Base-by-base conservation (phyloP, 768 basidiomycete species). In the Suillus plorans region DNA sequence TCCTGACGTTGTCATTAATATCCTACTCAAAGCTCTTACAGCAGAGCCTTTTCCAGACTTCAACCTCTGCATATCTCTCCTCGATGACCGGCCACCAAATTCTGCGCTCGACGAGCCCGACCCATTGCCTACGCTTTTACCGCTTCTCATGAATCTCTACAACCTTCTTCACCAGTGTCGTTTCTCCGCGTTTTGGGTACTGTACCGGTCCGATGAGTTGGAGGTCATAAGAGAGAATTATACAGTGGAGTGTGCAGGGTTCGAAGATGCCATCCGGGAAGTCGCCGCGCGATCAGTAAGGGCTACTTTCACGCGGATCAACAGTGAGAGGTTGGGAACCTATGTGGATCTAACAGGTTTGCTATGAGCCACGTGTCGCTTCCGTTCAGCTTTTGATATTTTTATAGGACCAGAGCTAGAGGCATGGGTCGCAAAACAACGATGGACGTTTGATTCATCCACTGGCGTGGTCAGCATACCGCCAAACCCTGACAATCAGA, bases 1-100 rank as follows among this genome's bases (percentile, higher is more conserved):
- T 78, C 87, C 94, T 2, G 94, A 97, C 73, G 92, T 96, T 25
- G 91, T 95, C 69, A 84, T 96, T 76, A 94, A 97, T 80, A 92
- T 98, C 77, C 91, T 99, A 73, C 85, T 96, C 76, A 96, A 96
- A 81, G 85, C 95, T 34, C 84, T 97, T 64, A 89, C 92, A 47
- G 87, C 92, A 2, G 84, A 89, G 58, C 94, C 95, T 41, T 84
- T 90, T 53, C 92, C 96, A 63, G 97, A 99, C 75, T 99, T 97
- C 81, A 91, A 92, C 71, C 91, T 99, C 68, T 96, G 92, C 71
- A 86, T 97, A 69, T 92, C 96, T 57, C 85, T 99, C n/a, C 82
- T 96, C 45, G 92, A 94, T 65, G 94, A 95, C 69, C 85, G 89
- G 56, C 75, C 83, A 20, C 59, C 50, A 25, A 86, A 77, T 64